Evolutionary conservation across 139 green algal species (phyloP).

Genomic region (Picochlorum sp.): DNA sequence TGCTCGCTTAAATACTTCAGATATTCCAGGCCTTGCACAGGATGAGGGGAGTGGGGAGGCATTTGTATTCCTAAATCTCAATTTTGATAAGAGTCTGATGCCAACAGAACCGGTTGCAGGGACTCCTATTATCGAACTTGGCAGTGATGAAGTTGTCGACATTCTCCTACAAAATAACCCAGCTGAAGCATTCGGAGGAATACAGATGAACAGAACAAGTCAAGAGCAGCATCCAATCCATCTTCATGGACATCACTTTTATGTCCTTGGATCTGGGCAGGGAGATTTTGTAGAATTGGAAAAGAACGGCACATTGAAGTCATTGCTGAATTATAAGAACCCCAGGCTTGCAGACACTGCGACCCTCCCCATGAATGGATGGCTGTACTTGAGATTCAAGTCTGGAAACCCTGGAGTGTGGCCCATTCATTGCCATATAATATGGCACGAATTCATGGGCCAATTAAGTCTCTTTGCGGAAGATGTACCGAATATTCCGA

Average conservation of each 20-base stretch:
- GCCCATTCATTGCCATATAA: constrained; percentile 49
- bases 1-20: background rate
- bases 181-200: constrained; percentile 19
- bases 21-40: background rate
- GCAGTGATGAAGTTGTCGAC: constrained; percentile 14
- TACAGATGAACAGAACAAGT: constrained; percentile 15
- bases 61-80: constrained; percentile 6
- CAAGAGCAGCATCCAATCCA: constrained; percentile 51
- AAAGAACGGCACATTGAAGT: background rate
- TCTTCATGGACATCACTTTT: constrained; percentile 49
- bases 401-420: constrained; percentile 30
- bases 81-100: constrained; percentile 7
- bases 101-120: constrained; percentile 20
- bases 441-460: constrained; percentile 45
- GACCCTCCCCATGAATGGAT: constrained; percentile 1
- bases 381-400: constrained; percentile 6
- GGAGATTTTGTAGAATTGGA: constrained; percentile 18
- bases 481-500: background rate
- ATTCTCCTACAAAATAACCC: constrained; percentile 33
- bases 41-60: background rate
- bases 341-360: constrained; percentile 18
- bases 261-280: constrained; percentile 25
- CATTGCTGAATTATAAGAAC: background rate
- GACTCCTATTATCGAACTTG: constrained; percentile 10
- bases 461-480: constrained; percentile 12